These are phyloP conservation scores for Ogataea pignaliae DNA, from an alignment of 805 yeast genomes.

Conservation along the genomic window DNA sequence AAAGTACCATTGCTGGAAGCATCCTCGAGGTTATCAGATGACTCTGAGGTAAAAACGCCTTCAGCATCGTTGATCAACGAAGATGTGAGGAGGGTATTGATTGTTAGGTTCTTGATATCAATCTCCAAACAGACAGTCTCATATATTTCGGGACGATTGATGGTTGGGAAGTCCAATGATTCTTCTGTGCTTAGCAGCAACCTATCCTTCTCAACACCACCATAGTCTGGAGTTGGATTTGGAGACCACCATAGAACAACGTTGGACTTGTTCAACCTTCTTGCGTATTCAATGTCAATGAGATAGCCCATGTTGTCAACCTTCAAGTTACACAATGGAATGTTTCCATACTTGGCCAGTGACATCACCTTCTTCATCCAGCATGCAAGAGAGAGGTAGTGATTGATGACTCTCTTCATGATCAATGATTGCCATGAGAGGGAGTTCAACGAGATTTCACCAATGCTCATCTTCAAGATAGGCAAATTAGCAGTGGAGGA, in stretches of 20 bases:
- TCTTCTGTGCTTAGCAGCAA: constrained; percentile 43
- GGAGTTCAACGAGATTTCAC: constrained; percentile 62
- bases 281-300: constrained; percentile 83
- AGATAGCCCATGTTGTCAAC: constrained; percentile 73
- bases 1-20: constrained; percentile 36
- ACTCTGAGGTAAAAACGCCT: constrained; percentile 71
- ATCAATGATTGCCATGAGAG: constrained; percentile 77
- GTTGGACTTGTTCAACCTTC: constrained; percentile 59
- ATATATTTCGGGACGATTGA: constrained; percentile 77
- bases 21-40: constrained; percentile 15
- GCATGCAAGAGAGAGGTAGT: constrained; percentile 65
- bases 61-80: constrained; percentile 82
- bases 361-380: constrained; percentile 67
- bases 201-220: constrained; percentile 69
- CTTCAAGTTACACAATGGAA: constrained; percentile 83
- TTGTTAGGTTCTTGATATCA: constrained; percentile 70
- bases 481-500: constrained; percentile 55
- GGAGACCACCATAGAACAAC: constrained; percentile 94
- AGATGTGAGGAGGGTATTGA: constrained; percentile 84
- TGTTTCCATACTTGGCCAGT: constrained; percentile 65
- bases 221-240: constrained; percentile 74
- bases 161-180: constrained; percentile 58
- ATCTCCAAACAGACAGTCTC: constrained; percentile 75
- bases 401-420: constrained; percentile 61
- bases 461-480: constrained; percentile 52